Base-by-base conservation (phyloP, 1,139 yeast species). In the Yamadazyma sp. region DNA sequence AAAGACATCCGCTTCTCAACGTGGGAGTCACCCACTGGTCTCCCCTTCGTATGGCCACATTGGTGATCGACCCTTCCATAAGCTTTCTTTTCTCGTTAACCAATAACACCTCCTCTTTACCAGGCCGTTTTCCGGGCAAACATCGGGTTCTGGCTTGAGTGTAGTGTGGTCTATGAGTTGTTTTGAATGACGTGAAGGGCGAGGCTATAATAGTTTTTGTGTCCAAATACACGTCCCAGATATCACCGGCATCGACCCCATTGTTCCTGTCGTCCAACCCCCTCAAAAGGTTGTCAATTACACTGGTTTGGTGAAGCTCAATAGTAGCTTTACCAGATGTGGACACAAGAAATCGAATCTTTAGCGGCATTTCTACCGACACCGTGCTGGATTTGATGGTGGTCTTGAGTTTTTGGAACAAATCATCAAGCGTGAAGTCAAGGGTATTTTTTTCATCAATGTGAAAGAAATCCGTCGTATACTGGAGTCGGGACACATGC, bases 141-240 rank as follows among this genome's bases (percentile, higher is more conserved):
- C 60, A 44, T 38, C 85, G 63, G 2, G 57, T 57, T 41, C 97
- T 66, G 0, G 96, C 84, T 2, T 57, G 67, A 31, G 67, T 72
- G 57, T 90, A 90, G 35, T 71, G 78, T 2, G 67, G 67, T 45
- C 98, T 69, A 24, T 70, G 64, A 0, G 97, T 87, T 0, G 97
- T 92, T 56, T 92, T 92, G 65, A 90, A 86, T 2, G 95, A 83
- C 0, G 96, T 88, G 57, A 85, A 87, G 2, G 90, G 87, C 0
- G 94, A 79, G 0, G 79, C 73, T 37, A 74, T 53, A 0, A 78
- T 71, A 3, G 78, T 65, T 28, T 71, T 61, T 0, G 68, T 52
- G 55, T 86, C 94, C 5, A 88, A 53, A 50, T 78, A 81, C 0
- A 87, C 80, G 21, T 72, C 76, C 79, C 82, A 86, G 55, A 61